These are phyloP conservation scores for Pseudonectria buxi DNA, from an alignment of 2,329 filamentous ascomycete genomes.

Conservation along the genomic window DNA sequence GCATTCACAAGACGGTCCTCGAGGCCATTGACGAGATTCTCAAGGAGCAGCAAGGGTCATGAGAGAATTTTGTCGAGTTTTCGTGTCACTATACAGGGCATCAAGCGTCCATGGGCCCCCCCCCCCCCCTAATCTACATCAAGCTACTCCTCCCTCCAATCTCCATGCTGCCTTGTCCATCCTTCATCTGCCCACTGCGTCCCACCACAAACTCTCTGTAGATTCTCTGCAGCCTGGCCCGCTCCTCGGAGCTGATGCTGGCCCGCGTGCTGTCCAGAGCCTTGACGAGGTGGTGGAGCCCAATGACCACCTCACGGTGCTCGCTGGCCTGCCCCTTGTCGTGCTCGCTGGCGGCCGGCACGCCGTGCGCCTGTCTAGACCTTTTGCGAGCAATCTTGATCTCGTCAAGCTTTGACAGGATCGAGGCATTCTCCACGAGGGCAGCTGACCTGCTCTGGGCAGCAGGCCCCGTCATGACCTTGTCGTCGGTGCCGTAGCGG, in stretches of 20 bases:
- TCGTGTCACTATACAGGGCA: conserved; percentile 1
- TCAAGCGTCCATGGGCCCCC: too few relatives aligned
- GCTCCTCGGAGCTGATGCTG: conserved; percentile 76
- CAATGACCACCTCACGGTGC: conserved; percentile 68
- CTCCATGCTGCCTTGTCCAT: conserved; percentile 84
- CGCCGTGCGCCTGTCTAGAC: conserved; percentile 28
- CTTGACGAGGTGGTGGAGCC: conserved; percentile 75
- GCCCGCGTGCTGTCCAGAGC: conserved; percentile 71
- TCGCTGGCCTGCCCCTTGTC: conserved; percentile 26
- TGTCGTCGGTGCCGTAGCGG: conserved; percentile 61
- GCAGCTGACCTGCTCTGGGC: conserved; percentile 45
- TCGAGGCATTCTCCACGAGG: conserved; percentile 69
- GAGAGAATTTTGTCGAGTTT: neutral
- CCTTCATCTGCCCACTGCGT: conserved; percentile 90
- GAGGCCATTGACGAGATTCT: conserved; percentile 16
- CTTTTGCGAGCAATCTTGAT: conserved; percentile 64
- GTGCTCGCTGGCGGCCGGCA: conserved; percentile 15
- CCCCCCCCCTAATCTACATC: conserved; percentile 75
- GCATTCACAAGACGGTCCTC: conserved; percentile 36
- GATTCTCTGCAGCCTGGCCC: conserved; percentile 66
- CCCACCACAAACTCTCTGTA: conserved; percentile 91
- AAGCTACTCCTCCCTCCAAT: conserved; percentile 87
- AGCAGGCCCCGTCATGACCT: conserved; percentile 32
- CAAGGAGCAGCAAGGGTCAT: conserved; percentile 9
- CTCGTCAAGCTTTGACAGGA: conserved; percentile 73